These are phyloP conservation scores for Stentor roeselii DNA, from an alignment of 73 alveolate species.

Conservation along the genomic window DNA sequence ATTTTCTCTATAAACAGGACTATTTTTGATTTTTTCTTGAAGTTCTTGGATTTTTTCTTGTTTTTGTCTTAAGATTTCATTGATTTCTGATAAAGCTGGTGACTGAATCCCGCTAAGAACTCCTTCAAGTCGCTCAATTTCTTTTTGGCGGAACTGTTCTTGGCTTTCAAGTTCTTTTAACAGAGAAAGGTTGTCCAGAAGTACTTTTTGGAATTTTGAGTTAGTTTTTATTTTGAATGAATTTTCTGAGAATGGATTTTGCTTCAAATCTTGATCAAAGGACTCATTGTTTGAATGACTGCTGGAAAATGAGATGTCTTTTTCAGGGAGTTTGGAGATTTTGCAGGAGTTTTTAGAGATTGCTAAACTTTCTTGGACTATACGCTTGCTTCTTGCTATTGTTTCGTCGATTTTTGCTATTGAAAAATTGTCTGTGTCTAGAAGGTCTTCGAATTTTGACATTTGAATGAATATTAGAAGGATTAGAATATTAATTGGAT, in stretches of 20 bases:
- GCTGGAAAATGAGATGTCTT: background rate
- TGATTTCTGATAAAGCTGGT: background rate
- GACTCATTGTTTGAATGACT: background rate
- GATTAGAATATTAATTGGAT: no score
- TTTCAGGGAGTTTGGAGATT: background rate
- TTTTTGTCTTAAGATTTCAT: background rate
- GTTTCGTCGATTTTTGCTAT: constrained; percentile 12
- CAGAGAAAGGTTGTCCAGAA: background rate
- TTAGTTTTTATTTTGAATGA: no score
- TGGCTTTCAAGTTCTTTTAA: background rate
- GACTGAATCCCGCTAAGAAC: background rate
- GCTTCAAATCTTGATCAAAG: no score
- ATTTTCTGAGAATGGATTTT: background rate
- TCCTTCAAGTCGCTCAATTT: background rate
- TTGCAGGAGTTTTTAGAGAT: background rate
- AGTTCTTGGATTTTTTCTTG: background rate
- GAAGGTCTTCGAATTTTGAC: no score
- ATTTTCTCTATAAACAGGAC: background rate
- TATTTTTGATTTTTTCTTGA: background rate
- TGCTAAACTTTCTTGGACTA: constrained; percentile 18
- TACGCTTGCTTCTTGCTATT: background rate
- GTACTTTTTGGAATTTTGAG: no score
- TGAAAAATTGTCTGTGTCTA: constrained; percentile 15
- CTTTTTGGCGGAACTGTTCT: background rate
- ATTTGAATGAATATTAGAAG: no score